phyloP scores from a whole-genome alignment of 2,329 filamentous ascomycete genomes.

The Metarhizium robertsii region DNA sequence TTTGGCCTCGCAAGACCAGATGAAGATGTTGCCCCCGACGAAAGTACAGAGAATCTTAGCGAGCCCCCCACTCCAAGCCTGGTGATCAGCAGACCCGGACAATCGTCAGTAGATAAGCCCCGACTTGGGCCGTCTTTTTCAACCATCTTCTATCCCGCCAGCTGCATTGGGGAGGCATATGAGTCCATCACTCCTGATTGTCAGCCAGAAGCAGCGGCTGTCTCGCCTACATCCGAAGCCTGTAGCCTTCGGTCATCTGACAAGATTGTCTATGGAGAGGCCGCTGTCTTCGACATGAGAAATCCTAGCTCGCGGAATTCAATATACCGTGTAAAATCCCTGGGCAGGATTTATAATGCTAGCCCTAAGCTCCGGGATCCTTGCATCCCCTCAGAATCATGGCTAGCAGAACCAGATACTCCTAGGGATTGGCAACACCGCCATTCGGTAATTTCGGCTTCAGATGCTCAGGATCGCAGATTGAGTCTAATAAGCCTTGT shows the following conservation, averaged over 20 bases:
- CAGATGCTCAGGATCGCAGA: constrained; percentile 12
- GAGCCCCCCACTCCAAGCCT: constrained; percentile 16
- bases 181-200: constrained; percentile 10
- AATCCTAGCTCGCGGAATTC: constrained; percentile 15
- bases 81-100: constrained; percentile 19
- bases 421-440: constrained; percentile 10
- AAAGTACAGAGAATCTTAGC: constrained; percentile 8
- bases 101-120: constrained; percentile 5
- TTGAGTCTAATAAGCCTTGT: constrained; percentile 15
- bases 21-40: constrained; percentile 10
- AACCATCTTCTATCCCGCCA: constrained; percentile 17
- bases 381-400: constrained; percentile 14
- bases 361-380: constrained; percentile 23
- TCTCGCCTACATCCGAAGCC: constrained; percentile 23
- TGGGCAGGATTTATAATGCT: constrained; percentile 24
- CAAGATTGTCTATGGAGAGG: constrained; percentile 29
- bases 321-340: constrained; percentile 25
- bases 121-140: constrained; percentile 12
- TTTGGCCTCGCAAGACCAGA: constrained; percentile 29
- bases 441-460: constrained; percentile 18
- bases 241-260: constrained; percentile 25
- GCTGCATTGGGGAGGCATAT: constrained; percentile 26
- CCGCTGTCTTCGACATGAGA: constrained; percentile 28
- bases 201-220: constrained; percentile 12
- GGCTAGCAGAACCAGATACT: constrained; percentile 12